Conservation (phyloP, 2,329 filamentous ascomycete genomes). For the Penicillium occitanis region DNA sequence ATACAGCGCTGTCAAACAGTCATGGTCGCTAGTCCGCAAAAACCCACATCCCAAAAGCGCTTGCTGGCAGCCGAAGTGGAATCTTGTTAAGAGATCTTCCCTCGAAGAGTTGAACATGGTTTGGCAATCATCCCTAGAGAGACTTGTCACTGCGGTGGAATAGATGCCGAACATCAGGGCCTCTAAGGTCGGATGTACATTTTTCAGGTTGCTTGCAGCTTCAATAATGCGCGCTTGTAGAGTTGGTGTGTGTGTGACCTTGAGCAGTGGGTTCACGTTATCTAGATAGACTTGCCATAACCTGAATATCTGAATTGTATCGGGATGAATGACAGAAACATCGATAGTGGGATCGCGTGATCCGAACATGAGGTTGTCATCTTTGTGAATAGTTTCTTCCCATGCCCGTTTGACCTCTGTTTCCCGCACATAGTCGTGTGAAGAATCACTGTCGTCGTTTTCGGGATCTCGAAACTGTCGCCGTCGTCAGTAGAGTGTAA, state of each 20-base stretch:
- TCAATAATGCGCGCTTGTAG: constrained; percentile 65
- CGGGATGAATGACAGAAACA: constrained; percentile 58
- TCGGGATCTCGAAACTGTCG: constrained; percentile 20
- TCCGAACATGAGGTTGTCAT: constrained; percentile 57
- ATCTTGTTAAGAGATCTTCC: constrained; percentile 41
- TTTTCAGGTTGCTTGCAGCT: constrained; percentile 56
- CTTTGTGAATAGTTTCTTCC: constrained; percentile 44
- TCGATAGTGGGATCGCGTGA: constrained; percentile 42
- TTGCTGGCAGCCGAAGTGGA: constrained; percentile 50
- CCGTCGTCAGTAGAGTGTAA: neutral
- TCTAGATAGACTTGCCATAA: constrained; percentile 68
- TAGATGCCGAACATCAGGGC: constrained; percentile 72
- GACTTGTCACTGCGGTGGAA: constrained; percentile 57
- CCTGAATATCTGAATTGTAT: constrained; percentile 55
- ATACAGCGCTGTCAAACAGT: constrained; percentile 53
- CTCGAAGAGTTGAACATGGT: constrained; percentile 39
- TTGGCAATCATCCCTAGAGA: constrained; percentile 57
- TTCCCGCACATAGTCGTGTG: constrained; percentile 34
- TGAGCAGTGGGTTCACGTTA: constrained; percentile 68
- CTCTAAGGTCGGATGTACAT: constrained; percentile 59
- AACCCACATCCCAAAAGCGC: constrained; percentile 47
- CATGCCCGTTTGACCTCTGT: constrained; percentile 47
- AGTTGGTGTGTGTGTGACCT: constrained; percentile 66
- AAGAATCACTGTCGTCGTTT: constrained; percentile 35
- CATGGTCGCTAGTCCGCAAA: constrained; percentile 43